These are phyloP conservation scores for Lumnitzera racemosa DNA, from an alignment of 345 rosid species.

Conservation along the genomic window DNA sequence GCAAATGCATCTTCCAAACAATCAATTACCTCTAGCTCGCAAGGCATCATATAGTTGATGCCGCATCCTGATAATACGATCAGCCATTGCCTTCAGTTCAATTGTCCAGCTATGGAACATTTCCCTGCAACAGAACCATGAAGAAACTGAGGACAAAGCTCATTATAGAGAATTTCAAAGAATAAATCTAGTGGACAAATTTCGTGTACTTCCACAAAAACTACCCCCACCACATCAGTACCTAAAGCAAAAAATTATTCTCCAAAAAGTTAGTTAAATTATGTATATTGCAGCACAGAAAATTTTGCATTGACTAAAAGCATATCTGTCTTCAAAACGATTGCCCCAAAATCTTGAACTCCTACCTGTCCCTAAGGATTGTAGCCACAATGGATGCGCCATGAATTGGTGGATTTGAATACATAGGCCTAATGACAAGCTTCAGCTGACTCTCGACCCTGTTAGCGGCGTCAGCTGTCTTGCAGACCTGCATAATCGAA, in stretches of 20 bases:
- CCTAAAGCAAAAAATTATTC: too few relatives aligned
- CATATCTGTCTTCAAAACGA: neutral
- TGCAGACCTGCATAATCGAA: conserved; percentile 50
- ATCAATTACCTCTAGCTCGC: conserved; percentile 57
- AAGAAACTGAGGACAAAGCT: too few relatives aligned
- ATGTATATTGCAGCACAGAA: too few relatives aligned
- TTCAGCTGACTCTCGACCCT: conserved; percentile 83
- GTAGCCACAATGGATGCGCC: conserved; percentile 83
- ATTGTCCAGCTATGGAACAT: conserved; percentile 63
- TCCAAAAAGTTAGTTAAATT: too few relatives aligned
- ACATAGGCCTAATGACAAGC: conserved; percentile 88
- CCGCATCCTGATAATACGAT: conserved; percentile 74
- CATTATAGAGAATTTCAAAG: too few relatives aligned
- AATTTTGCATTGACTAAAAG: too few relatives aligned
- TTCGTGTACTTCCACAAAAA: too few relatives aligned
- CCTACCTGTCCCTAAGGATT: conserved; percentile 61
- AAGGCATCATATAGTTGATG: conserved; percentile 65
- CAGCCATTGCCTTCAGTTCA: conserved; percentile 79
- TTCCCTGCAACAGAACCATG: conserved; percentile 66
- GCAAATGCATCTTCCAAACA: conserved; percentile 52
- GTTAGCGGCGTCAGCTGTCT: conserved; percentile 67
- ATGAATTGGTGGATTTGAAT: conserved; percentile 84
- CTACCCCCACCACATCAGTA: too few relatives aligned
- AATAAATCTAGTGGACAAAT: too few relatives aligned
- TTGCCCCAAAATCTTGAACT: neutral